Evolutionary conservation across 2,329 filamentous ascomycete genomes (phyloP), one percentile per base, ranked within the genome.

Genomic region (Colletotrichum cereale): DNA sequence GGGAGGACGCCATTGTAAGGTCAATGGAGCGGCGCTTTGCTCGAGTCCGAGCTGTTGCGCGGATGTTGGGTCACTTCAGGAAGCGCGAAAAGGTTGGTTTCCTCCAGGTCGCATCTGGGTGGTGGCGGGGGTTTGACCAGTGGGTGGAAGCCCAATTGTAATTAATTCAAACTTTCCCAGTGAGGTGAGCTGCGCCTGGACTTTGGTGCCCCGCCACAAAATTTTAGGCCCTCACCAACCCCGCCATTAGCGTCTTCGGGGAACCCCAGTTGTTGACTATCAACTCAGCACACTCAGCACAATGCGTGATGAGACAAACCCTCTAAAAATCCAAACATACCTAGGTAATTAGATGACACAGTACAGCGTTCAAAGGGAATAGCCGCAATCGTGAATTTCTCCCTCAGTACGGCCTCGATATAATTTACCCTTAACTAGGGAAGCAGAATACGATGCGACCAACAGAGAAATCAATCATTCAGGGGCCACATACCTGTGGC

Each of bases 191-290:
- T 69, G 36, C 16, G 29, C 29, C 38, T 42, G 44, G 58, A 64
- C 26, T 53, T 47, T 48, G 60, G 69, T 72, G 66, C 69, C 69
- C 69, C 69, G 69, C 69, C 60, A 68, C 38, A 69, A 53, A 72
- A 60, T 61, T 72, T 60, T 64, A 60, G 60, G 69, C 34, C 57
- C 66, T 71, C 58, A 42, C 60, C 44, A 38, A 72, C 69, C 69
- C 66, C 69, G 69, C 69, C 66, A 72, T 69, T 72, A 72, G 66
- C 66, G 65, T 62, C 66, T 68, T 58, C n/a, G 34, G 16, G 52
- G 21, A 11, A 12, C n/a, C 53, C 24, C 44, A 29, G 44, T 40
- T 62, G 60, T 47, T 62, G 60, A 53, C 48, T 24, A 53, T 53
- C 12, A 18, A 44, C 12, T n/a, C 18, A 44, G 38, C 12, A 11